Conservation (phyloP, 208 protist species). For the Acanthamoeba comandoni region DNA sequence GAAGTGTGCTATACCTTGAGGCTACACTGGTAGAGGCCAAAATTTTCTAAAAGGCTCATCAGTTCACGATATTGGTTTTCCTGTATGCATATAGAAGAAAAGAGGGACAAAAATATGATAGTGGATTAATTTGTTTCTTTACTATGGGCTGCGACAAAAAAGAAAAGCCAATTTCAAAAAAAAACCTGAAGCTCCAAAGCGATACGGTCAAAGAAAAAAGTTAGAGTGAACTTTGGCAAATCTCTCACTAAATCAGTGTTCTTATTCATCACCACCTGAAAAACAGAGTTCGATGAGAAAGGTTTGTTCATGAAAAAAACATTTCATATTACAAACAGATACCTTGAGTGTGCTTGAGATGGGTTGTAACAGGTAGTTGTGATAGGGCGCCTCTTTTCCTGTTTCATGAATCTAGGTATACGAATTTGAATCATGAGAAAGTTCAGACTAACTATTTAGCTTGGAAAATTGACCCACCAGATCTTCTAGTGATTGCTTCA, state of each 20-base stretch:
- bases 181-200: slow-evolving; percentile 18
- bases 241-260: background rate
- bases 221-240: slow-evolving; percentile 57
- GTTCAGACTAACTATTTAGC: background rate
- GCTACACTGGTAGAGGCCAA: slow-evolving; percentile 25
- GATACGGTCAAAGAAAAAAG: slow-evolving; percentile 46
- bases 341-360: slow-evolving; percentile 65
- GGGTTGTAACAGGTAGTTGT: slow-evolving; percentile 31
- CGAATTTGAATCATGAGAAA: background rate
- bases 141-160: no score
- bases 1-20: background rate
- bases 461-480: slow-evolving; percentile 7
- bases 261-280: slow-evolving; percentile 63
- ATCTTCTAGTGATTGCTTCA: background rate
- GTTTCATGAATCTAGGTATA: slow-evolving; percentile 9
- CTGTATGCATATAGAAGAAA: background rate
- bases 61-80: slow-evolving; percentile 61
- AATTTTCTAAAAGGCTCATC: slow-evolving; percentile 41
- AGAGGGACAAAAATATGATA: no score
- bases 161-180: no score
- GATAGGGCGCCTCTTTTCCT: background rate
- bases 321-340: background rate
- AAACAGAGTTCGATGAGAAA: background rate
- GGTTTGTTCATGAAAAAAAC: background rate
- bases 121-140: no score